Percentiles rank a stretch among this genome's conserved stretches.
These are phyloP conservation scores for Botrytis tulipae DNA, from an alignment of 2,329 filamentous ascomycete species.

Conservation along the genomic window DNA sequence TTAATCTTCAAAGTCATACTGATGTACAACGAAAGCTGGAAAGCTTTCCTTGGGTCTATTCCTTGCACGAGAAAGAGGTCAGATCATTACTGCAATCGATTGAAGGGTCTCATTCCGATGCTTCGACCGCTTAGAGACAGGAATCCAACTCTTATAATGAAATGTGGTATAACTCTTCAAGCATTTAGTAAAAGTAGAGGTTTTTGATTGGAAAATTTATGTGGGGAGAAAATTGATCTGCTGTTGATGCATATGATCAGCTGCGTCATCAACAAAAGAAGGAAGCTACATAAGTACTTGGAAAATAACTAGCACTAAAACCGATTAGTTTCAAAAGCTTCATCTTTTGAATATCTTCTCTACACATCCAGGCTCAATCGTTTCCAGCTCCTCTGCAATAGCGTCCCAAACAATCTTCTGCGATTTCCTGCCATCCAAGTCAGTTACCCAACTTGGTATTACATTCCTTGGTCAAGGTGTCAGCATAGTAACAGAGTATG, in stretches of 20 bases:
- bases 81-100: neutral
- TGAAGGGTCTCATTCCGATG: neutral
- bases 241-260: neutral
- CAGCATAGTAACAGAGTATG: neutral
- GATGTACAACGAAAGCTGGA: conserved; percentile 22
- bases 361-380: conserved; percentile 36
- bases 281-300: neutral
- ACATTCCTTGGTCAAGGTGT: conserved; percentile 1
- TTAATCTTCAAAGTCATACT: conserved; percentile 26
- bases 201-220: neutral
- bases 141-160: neutral
- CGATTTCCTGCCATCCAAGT: conserved; percentile 31
- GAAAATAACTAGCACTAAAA: neutral
- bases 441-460: conserved; percentile 24
- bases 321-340: neutral
- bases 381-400: conserved; percentile 36
- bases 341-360: conserved; percentile 20
- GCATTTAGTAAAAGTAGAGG: neutral
- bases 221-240: neutral
- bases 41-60: conserved; percentile 34
- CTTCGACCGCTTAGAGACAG: neutral
- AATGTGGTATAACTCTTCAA: rapidly evolving
- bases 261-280: neutral
- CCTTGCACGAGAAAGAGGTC: conserved; percentile 26
- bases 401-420: conserved; percentile 37